Evolutionary conservation across 257 asterid genomes (phyloP).

Genomic region (Gardenia jasminoides): DNA sequence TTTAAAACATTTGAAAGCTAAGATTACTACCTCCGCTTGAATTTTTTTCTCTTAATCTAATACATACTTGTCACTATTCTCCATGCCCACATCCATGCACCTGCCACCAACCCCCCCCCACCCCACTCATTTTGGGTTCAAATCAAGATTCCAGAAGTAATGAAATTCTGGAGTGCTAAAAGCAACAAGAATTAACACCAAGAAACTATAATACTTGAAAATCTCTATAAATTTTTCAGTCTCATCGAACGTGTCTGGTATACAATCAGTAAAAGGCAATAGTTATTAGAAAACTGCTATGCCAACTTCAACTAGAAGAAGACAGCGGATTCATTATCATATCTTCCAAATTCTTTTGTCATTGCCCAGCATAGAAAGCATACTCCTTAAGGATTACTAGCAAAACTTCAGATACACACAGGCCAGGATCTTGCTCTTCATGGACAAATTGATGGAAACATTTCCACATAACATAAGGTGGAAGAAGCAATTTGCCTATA

Average conservation of each 20-base stretch:
- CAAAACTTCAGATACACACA: background rate
- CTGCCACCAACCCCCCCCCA: background rate
- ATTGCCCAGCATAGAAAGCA: background rate
- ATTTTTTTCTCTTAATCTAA: no score
- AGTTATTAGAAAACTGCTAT: no score
- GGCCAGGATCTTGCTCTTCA: background rate
- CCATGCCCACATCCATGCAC: no score
- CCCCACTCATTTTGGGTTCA: no score
- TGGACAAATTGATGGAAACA: background rate
- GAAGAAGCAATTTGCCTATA: background rate
- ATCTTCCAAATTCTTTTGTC: background rate
- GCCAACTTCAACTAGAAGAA: background rate
- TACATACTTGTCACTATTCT: no score
- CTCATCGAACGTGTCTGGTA: no score
- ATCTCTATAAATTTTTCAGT: no score
- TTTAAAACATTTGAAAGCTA: background rate
- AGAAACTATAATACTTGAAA: no score
- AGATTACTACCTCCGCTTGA: background rate
- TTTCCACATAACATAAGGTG: background rate
- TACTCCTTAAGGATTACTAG: background rate
- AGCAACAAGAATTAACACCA: no score
- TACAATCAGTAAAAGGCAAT: no score
- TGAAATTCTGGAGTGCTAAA: no score
- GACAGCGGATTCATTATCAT: background rate
- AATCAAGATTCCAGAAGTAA: background rate